A percentile compares a stretch with the other conserved stretches of the same genome.
phyloP scores from a whole-genome alignment of 2,329 filamentous ascomycete genomes.

The Epichloe brachyelytri region DNA sequence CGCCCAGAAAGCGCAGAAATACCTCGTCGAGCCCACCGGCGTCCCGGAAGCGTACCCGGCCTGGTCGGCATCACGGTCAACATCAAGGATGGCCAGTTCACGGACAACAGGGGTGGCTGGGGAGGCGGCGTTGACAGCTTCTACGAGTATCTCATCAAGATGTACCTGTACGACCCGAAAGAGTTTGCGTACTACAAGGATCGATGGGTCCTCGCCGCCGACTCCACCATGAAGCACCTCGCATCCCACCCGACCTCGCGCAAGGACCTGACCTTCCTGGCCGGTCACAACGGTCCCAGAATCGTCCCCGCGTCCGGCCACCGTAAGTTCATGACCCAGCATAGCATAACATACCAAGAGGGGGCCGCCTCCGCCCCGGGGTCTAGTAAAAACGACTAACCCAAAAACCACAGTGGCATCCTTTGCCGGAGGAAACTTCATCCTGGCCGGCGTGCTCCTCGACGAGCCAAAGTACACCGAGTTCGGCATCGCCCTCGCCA shows the following conservation, averaged over 20 bases:
- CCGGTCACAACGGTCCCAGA: constrained; percentile 36
- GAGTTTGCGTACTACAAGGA: constrained; percentile 55
- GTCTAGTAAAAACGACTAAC: neutral
- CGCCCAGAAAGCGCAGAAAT: constrained; percentile 52
- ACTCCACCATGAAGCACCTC: constrained; percentile 62
- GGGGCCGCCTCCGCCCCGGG: neutral
- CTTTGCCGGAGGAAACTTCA: constrained; percentile 76
- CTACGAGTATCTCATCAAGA: constrained; percentile 87
- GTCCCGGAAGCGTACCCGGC: constrained; percentile 62
- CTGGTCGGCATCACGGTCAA: constrained; percentile 57
- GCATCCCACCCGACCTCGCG: constrained; percentile 52
- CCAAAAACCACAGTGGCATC: constrained; percentile 47
- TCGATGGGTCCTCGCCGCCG: constrained; percentile 61
- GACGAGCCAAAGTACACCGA: constrained; percentile 51
- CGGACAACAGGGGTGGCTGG: constrained; percentile 60
- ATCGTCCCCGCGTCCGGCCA: constrained; percentile 36
- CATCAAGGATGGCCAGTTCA: constrained; percentile 51
- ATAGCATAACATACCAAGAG: neutral
- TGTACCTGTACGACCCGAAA: constrained; percentile 65
- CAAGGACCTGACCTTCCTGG: constrained; percentile 61
- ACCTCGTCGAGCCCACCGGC: constrained; percentile 51
- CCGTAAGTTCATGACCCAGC: constrained; percentile 26
- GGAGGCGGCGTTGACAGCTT: constrained; percentile 64
- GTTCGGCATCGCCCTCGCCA: constrained; percentile 60
- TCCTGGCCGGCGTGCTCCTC: constrained; percentile 65